Base-by-base conservation (phyloP, 2,329 filamentous ascomycete species). In the Diplodia corticola region DNA sequence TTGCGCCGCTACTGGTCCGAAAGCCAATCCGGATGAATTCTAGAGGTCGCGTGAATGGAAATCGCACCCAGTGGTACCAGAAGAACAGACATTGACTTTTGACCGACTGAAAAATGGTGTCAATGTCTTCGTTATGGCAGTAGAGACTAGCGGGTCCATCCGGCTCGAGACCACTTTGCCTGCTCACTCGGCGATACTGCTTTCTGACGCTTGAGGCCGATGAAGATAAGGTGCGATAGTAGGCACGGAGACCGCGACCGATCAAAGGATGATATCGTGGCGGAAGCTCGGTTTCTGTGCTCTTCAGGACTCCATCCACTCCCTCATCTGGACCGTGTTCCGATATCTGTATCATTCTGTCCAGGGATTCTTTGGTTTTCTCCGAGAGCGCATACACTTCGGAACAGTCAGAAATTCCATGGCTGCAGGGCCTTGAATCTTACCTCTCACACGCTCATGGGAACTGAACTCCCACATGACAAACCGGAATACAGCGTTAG, bases 401-500 rank as follows among this genome's bases (percentile, higher is more conserved):
- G 5, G 26, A 20, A 13, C 22, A n/a, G 33, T 37, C 6, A 26
- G 20, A 15, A 4, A 44, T 17, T 7, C 26, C 22, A 54, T 12
- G 2, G 12, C 15, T 22, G 24, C 13, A n/a, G 15, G 20, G 26
- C 12, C 15, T 50, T 17, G 13, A 5, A 5, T 10, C 53, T n/a
- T 40, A 57, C 53, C 35, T 40, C 35, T 6, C 5, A 57, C 35
- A 26, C 53, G 53, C 22, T 57, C 53, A 13, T 57, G 53, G 1
- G 53, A 33, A 5, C 53, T 57, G 33, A 57, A 57, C 44, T 57
- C 53, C 53, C 53, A 57, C 53, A 57, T 57, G 13, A 26, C 5
- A 5, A 57, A 26, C 13, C 53, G 22, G 53, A 57, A 57, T 4
- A 44, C 15, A 9, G 53, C 53, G n/a, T 57, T 57, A 2, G 24